A percentile compares a stretch with the other conserved stretches of the same genome.
Conservation (phyloP, 192 early-diverging fungal genomes). For the Backusella liffmaniae region DNA sequence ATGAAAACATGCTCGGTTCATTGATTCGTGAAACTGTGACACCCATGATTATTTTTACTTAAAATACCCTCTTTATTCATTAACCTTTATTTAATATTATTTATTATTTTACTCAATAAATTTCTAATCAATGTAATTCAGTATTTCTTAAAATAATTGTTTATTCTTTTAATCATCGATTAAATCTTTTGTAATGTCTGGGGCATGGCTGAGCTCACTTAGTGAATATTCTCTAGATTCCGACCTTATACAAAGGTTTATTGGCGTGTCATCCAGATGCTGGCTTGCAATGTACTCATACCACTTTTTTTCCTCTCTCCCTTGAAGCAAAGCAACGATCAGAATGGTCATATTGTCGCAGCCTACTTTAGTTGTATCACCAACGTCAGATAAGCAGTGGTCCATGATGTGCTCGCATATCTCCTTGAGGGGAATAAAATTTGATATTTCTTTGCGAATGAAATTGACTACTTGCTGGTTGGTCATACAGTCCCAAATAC, state of each 20-base stretch:
- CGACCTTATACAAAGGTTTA: neutral
- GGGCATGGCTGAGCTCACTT: neutral
- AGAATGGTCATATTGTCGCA: slow-evolving; percentile 99
- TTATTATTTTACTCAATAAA: neutral
- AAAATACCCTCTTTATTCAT: slow-evolving; percentile 12
- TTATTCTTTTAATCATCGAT: neutral
- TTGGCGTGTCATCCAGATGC: neutral
- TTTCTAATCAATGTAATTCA: neutral
- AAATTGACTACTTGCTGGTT: slow-evolving; percentile 89
- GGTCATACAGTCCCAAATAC: slow-evolving; percentile 95
- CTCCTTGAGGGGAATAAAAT: slow-evolving; percentile 55
- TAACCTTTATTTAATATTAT: neutral
- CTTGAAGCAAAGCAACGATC: slow-evolving; percentile 82
- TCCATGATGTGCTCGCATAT: slow-evolving; percentile 92
- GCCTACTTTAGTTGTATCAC: slow-evolving; percentile 84
- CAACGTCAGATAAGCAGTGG: slow-evolving; percentile 83
- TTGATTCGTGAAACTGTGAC: slow-evolving; percentile 41
- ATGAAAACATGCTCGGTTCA: slow-evolving; percentile 46
- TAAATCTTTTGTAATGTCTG: neutral
- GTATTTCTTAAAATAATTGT: neutral
- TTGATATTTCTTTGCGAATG: slow-evolving; percentile 68
- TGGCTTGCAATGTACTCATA: slow-evolving; percentile 16
- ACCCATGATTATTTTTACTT: slow-evolving; percentile 55
- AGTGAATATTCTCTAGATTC: slow-evolving; percentile 9
- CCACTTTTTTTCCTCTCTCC: slow-evolving; percentile 77